A percentile compares a stretch with the other conserved stretches of the same genome.
Evolutionary conservation across 2,329 filamentous ascomycete species (phyloP).

Genomic region (Aspergillus latus): DNA sequence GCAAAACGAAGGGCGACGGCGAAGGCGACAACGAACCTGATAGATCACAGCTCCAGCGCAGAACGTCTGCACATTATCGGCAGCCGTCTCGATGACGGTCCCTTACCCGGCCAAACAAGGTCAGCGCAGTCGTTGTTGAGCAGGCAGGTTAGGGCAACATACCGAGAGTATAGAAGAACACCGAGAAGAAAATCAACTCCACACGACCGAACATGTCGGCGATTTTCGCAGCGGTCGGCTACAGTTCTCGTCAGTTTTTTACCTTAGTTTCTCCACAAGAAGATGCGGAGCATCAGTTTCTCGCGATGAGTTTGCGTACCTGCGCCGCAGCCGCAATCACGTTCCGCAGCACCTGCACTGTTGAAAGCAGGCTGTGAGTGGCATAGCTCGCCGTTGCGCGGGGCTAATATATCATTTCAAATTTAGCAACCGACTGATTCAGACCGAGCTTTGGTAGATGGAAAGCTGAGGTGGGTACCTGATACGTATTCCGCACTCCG

Average conservation of each 20-base stretch:
- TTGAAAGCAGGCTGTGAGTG: conserved; percentile 58
- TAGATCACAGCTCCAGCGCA: conserved; percentile 61
- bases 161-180: conserved; percentile 57
- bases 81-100: conserved; percentile 57
- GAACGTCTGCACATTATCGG: conserved; percentile 53
- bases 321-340: conserved; percentile 61
- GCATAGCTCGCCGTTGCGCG: conserved; percentile 55
- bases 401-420: conserved; percentile 32
- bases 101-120: conserved; percentile 26
- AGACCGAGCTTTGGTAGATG: neutral
- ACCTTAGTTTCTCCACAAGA: neutral
- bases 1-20: too few species aligned
- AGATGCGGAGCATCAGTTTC: conserved; percentile 4
- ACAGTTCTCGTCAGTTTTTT: conserved; percentile 9
- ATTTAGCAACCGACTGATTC: too few species aligned
- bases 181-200: conserved; percentile 57
- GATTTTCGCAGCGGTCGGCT: conserved; percentile 61
- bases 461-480: conserved; percentile 26
- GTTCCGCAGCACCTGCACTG: conserved; percentile 58
- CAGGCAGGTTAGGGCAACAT: conserved; percentile 13
- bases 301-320: conserved; percentile 23
- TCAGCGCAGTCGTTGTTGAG: neutral
- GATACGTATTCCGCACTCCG: conserved; percentile 54
- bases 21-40: conserved; percentile 35
- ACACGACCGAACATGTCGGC: conserved; percentile 64